Conservation (phyloP, 2,329 filamentous ascomycete species). For the Pyrenophora seminiperda region DNA sequence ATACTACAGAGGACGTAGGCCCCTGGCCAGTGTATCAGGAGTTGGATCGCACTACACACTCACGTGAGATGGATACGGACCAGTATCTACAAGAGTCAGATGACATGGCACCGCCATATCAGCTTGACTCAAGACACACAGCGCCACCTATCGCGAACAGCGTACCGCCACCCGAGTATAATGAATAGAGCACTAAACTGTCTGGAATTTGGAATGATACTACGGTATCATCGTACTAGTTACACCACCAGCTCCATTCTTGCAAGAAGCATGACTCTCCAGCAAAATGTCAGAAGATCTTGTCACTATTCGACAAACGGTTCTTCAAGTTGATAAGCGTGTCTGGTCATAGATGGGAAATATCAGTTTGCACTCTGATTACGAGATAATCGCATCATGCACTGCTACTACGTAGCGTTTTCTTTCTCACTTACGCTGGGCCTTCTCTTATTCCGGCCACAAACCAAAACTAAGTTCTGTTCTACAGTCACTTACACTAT, state of each 20-base stretch:
- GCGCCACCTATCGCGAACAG: background rate
- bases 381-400: too few relatives aligned
- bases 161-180: conserved; percentile 12
- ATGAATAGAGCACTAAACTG: background rate
- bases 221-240: background rate
- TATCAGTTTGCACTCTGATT: too few relatives aligned
- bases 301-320: too few relatives aligned
- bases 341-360: too few relatives aligned
- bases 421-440: too few relatives aligned
- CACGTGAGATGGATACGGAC: background rate
- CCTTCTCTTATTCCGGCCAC: too few relatives aligned
- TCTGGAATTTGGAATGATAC: too few relatives aligned
- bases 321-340: too few relatives aligned
- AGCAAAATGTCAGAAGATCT: too few relatives aligned
- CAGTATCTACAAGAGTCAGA: background rate
- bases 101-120: background rate
- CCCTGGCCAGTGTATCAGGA: conserved; percentile 17
- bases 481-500: too few relatives aligned
- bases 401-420: too few relatives aligned
- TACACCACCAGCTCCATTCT: background rate
- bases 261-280: background rate
- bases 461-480: too few relatives aligned
- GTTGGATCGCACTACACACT: conserved; percentile 11
- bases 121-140: conserved; percentile 3
- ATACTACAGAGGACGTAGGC: background rate